Base-by-base conservation (phyloP, 768 basidiomycete species). In the Termitomyces sp. region DNA sequence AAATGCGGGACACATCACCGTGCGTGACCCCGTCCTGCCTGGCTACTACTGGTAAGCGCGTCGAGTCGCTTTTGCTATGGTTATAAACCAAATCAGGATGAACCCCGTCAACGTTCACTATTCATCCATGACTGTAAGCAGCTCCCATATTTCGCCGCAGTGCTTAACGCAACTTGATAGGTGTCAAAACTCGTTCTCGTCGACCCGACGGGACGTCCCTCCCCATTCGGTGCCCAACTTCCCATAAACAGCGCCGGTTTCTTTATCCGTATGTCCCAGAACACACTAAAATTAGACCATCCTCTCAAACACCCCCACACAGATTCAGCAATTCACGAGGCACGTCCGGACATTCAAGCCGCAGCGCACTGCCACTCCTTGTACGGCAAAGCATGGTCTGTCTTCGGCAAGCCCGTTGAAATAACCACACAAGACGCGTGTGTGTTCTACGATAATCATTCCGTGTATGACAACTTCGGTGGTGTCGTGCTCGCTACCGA, bases 1-100 rank as follows among this genome's bases (percentile, higher is more conserved):
- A 32, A 69, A 77, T 31, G 76, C 79, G 16, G 80, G 80, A 0
- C 79, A 81, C 61, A 81, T 82, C 59, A 80, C 80, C 27, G 75
- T 79, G 36, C 73, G 79, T 32, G 75, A 67, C 39, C 64, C 69
- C 2, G 67, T 69, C 26, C 44, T 67, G 31, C 63, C 66, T 43
- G 68, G 64, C 14, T 63, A 69, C 41, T 69, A 68, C 53, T 69
- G 68, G 68, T 67, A 26, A 24, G n/a, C 32, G 6, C 29, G 4
- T 34, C 12, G 12, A 3, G 32, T 32, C 4, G 6, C 39, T 31
- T 36, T 5, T 5, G 2, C 8, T 10, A 41, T 22, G 24, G 7
- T 26, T 8, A 12, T 29, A 3, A 3, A 29, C 29, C 32, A 20
- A n/a, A 3, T n/a, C 34, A 68, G 68, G 68, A 69, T 69, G 64